Base-by-base conservation (phyloP, 2,329 filamentous ascomycete genomes). In the Xylaria hypoxylon region DNA sequence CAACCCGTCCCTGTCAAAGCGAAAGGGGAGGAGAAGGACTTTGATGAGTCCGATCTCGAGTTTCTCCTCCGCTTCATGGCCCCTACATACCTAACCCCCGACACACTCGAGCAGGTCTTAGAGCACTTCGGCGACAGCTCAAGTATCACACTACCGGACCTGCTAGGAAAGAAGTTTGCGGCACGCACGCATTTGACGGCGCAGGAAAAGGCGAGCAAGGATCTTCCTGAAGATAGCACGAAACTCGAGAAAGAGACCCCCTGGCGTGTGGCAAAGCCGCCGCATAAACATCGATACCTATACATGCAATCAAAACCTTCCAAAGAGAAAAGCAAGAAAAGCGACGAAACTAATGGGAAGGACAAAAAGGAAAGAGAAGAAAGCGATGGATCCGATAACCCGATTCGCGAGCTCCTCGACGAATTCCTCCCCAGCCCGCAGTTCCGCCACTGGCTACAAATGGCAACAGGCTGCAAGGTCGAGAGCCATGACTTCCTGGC, bases 281-380 rank as follows among this genome's bases (percentile, higher is more conserved):
- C 96, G 0, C 94, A 99, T 81, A 99, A 99, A 82, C 94, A 97
- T 77, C 92, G 94, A 15, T 99, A 91, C 78, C 84, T 97, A 2
- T 99, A 96, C 79, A 86, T 92, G 66, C 89, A 93, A 72, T 82
- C 80, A 71, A 82, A 80, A 71, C 7, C 17, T 24, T n/a, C 17
- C 1, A 57, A 47, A n/a, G 26, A 55, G 31, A 84, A 75, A 56
- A 79, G 80, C 59, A 69, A 79, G 53, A 35, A 47, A 28, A 35
- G 59, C 7, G 50, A 63, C 2, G 11, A 69, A 66, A 48, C 68
- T 45, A 59, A 70, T 59, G 26, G 57, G 42, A 33, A 64, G 80
- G 53, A 68, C 79, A 61, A 65, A 53, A 40, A 24, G 7, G 26
- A 31, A 42, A 2, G 44, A 42, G 17, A 33, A 22, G 35, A 60